Base-by-base conservation (phyloP, 805 yeast genomes). In the Kazachstania viticola region DNA sequence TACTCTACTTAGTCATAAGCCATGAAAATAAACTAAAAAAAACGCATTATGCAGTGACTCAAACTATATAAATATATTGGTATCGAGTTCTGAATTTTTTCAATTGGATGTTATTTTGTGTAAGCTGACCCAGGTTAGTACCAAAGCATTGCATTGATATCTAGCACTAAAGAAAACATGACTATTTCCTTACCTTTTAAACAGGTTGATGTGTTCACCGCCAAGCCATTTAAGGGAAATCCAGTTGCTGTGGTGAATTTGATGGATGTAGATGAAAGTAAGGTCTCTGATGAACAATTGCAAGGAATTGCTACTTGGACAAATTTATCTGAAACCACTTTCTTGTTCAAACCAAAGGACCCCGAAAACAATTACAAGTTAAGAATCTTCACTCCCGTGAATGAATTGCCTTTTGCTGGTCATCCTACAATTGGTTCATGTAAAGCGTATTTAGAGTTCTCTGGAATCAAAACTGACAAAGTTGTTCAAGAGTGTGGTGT, bases 371-470 rank as follows among this genome's bases (percentile, higher is more conserved):
- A 67, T 45, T 73, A 72, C 48, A 56, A 47, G 33, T 50, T 71
- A 5, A 53, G 75, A 21, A 73, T 73, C 3, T 73, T 71, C 44
- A 57, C 68, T 0, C 68, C 73, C 2, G 38, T 25, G 2, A 25
- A 28, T 3, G 79, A 73, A 41, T 44, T 73, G 16, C 75, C 75
- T 6, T 73, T 73, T 55, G 79, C 80, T 1, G 79, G 80, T 5
- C 79, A 73, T 41, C 80, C 79, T 3, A 73, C 76, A 0, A 41
- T 73, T 21, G 79, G 79, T 4, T 54, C 73, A 1, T 61, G 67
- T 28, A 56, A 49, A 42, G 73, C 73, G 1, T 54, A 58, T n/a
- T 31, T 66, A 14, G 67, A 69, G 37, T 52, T 56, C 14, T 51
- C 60, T 4, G 48, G 42, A 2, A 50, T 54, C 6, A 38, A 35